Percentiles rank a stretch among this genome's conserved stretches.
phyloP scores from a whole-genome alignment of 352 stramenopile genomes.

The Phytophthora sansomeana region DNA sequence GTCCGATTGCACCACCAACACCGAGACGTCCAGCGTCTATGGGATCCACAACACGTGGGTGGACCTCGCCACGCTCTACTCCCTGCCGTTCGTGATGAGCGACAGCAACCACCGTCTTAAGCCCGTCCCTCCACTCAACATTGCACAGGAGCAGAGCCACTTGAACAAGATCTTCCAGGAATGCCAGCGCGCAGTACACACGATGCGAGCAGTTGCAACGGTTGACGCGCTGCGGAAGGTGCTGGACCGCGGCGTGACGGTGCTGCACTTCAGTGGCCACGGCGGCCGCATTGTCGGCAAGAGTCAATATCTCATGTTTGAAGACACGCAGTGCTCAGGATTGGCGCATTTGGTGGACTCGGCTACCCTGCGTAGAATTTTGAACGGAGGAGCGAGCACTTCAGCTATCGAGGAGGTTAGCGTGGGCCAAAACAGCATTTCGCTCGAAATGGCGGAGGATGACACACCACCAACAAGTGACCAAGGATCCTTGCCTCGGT shows the following conservation, averaged over 20 bases:
- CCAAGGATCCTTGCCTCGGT: conserved; percentile 6
- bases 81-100: conserved; percentile 75
- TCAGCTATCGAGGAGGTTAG: conserved; percentile 20
- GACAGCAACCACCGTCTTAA: conserved; percentile 52
- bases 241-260: conserved; percentile 76
- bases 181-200: conserved; percentile 77
- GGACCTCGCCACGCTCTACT: conserved; percentile 79
- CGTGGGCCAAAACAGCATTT: conserved; percentile 15
- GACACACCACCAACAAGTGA: conserved; percentile 9
- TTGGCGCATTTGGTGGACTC: conserved; percentile 78
- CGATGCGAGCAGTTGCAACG: conserved; percentile 74
- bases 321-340: conserved; percentile 74
- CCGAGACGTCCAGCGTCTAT: conserved; percentile 77
- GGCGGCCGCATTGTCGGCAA: conserved; percentile 71
- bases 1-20: conserved; percentile 77
- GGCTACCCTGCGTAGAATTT: conserved; percentile 61
- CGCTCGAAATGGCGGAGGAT: conserved; percentile 25
- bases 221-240: conserved; percentile 80
- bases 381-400: conserved; percentile 44
- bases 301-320: conserved; percentile 76
- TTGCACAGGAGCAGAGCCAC: conserved; percentile 69
- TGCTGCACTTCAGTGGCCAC: conserved; percentile 85
- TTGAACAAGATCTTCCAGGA: conserved; percentile 82
- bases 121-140: conserved; percentile 72
- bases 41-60: conserved; percentile 84